These are phyloP conservation scores for Ashbya aceris DNA, from an alignment of 1,139 yeast genomes.

Conservation along the genomic window DNA sequence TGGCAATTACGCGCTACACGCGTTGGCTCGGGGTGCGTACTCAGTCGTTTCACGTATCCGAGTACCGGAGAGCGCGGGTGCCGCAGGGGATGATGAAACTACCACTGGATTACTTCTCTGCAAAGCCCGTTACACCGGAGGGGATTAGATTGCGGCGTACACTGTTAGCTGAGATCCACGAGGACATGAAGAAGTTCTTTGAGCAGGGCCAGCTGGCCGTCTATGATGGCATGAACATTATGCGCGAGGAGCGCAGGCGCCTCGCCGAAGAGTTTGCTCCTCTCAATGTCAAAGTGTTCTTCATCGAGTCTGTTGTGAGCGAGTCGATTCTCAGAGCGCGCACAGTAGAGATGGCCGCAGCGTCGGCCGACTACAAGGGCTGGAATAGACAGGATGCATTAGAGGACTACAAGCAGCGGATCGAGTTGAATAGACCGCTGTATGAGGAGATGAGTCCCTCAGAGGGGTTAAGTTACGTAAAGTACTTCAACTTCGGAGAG, in stretches of 20 bases:
- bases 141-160: conserved; percentile 49
- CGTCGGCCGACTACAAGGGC: conserved; percentile 78
- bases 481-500: conserved; percentile 87
- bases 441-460: conserved; percentile 44
- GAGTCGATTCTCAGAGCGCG: conserved; percentile 59
- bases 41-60: conserved; percentile 85
- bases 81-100: conserved; percentile 39
- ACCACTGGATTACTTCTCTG: conserved; percentile 64
- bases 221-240: conserved; percentile 89
- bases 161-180: conserved; percentile 55
- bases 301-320: conserved; percentile 81
- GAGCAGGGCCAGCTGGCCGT: conserved; percentile 90
- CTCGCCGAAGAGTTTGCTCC: conserved; percentile 46
- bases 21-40: conserved; percentile 95
- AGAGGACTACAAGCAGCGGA: conserved; percentile 48
- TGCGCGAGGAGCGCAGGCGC: conserved; percentile 54
- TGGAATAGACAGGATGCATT: conserved; percentile 62
- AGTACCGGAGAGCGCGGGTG: conserved; percentile 61
- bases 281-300: conserved; percentile 63
- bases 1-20: conserved; percentile 79
- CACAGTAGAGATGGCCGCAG: conserved; percentile 77
- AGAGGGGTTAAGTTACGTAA: conserved; percentile 58
- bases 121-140: conserved; percentile 45
- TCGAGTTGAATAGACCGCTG: conserved; percentile 41
- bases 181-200: conserved; percentile 65